Percentiles rank a stretch among this genome's conserved stretches.
Evolutionary conservation across 2,329 filamentous ascomycete genomes (phyloP).

Genomic region (Fusarium pseudoanthophilum): DNA sequence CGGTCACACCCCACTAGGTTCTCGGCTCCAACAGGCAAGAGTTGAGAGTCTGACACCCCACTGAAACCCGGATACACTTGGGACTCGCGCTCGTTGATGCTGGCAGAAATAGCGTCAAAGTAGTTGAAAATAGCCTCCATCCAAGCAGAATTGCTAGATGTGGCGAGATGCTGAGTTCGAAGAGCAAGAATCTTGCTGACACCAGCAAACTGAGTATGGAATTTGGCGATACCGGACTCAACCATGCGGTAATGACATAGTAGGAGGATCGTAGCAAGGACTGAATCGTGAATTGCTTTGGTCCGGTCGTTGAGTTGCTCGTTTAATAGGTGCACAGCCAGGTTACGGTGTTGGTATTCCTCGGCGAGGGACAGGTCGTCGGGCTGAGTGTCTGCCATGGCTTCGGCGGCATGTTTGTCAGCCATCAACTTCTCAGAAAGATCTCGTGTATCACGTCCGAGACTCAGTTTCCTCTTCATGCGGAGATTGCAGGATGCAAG

Average conservation of each 20-base stretch:
- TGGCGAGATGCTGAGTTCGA: constrained; percentile 62
- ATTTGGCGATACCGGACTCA: constrained; percentile 91
- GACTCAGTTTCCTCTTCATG: constrained; percentile 78
- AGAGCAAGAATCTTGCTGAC: constrained; percentile 90
- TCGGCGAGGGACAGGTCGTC: constrained; percentile 78
- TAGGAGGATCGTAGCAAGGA: constrained; percentile 86
- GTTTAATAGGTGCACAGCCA: constrained; percentile 86
- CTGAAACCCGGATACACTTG: constrained; percentile 78
- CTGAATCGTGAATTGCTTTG: constrained; percentile 83
- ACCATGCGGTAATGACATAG: constrained; percentile 94
- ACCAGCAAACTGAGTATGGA: constrained; percentile 91
- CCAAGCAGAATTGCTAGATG: constrained; percentile 80
- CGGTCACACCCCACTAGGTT: constrained; percentile 90
- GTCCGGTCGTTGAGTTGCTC: constrained; percentile 81
- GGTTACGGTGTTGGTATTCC: constrained; percentile 81
- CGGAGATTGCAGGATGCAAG: constrained; percentile 89
- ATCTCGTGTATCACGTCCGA: constrained; percentile 67
- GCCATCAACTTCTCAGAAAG: constrained; percentile 59
- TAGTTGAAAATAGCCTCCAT: constrained; percentile 94
- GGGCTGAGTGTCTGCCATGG: constrained; percentile 58
- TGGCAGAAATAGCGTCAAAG: constrained; percentile 92
- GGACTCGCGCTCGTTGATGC: constrained; percentile 89
- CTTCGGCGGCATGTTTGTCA: constrained; percentile 58
- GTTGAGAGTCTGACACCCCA: constrained; percentile 61
- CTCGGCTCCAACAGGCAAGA: constrained; percentile 73